phyloP scores from a whole-genome alignment of 2,329 filamentous ascomycete species.

The Botrytis fragariae region DNA sequence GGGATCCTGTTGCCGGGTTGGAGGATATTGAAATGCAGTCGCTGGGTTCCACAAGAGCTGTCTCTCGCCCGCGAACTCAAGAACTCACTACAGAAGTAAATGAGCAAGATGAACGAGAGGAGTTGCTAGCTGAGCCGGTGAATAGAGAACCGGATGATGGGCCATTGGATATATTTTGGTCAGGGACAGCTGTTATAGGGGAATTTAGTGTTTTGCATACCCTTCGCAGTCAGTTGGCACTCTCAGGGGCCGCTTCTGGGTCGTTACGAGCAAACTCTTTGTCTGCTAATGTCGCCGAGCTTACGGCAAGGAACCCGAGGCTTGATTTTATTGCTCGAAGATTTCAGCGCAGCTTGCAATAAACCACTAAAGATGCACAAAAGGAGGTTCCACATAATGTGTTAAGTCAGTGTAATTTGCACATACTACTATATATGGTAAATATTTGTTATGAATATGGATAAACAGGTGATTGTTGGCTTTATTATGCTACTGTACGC shows the following conservation, averaged over 20 bases:
- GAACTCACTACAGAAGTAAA: slow-evolving; percentile 1
- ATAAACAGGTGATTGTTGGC: background rate
- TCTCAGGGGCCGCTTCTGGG: slow-evolving; percentile 34
- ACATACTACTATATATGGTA: background rate
- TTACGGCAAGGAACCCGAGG: slow-evolving; percentile 30
- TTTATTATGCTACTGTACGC: slow-evolving; percentile 59
- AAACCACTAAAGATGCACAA: slow-evolving; percentile 19
- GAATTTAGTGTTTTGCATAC: slow-evolving; percentile 39
- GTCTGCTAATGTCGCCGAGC: slow-evolving; percentile 32
- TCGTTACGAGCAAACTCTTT: slow-evolving; percentile 35
- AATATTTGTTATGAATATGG: background rate
- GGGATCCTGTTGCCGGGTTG: slow-evolving; percentile 26
- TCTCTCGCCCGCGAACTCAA: background rate
- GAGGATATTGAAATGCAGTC: slow-evolving; percentile 37
- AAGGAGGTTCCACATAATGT: background rate
- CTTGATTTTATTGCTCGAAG: slow-evolving; percentile 31
- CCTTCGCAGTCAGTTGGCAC: slow-evolving; percentile 34
- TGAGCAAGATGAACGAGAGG: slow-evolving; percentile 26
- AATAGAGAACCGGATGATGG: slow-evolving; percentile 30
- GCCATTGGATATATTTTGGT: slow-evolving; percentile 37
- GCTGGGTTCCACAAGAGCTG: slow-evolving; percentile 20
- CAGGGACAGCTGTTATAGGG: slow-evolving; percentile 35
- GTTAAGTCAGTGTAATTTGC: background rate
- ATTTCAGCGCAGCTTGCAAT: slow-evolving; percentile 31
- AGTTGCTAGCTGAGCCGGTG: slow-evolving; percentile 23